A percentile compares a stretch with the other conserved stretches of the same genome.
Conservation (phyloP, 305 asterid species). For the Fraxinus paxiana region DNA sequence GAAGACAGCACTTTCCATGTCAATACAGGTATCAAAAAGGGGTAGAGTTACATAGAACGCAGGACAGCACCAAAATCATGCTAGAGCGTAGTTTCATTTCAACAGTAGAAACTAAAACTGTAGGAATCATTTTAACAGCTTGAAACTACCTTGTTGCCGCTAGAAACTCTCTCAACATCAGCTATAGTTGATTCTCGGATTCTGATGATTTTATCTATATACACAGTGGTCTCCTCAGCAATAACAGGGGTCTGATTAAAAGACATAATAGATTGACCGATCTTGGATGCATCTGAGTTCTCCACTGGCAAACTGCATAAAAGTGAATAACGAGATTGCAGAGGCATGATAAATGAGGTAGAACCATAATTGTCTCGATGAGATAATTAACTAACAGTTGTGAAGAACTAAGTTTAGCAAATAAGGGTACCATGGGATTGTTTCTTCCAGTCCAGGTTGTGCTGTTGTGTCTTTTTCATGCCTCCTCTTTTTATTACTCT, state of each 20-base stretch:
- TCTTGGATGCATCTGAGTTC: conserved; percentile 31
- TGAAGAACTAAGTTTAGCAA: conserved; percentile 2
- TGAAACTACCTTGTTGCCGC: conserved; percentile 44
- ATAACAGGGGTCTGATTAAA: conserved; percentile 33
- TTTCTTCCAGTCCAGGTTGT: conserved; percentile 36
- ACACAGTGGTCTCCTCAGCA: conserved; percentile 56
- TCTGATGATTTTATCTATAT: conserved; percentile 64
- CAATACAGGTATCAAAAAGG: conserved; percentile 2
- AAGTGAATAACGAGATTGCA: conserved; percentile 8
- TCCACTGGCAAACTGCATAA: conserved; percentile 40
- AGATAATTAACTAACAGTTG: background rate
- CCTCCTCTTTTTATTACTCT: conserved; percentile 49
- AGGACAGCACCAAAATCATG: conserved; percentile 14
- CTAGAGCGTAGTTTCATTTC: conserved; percentile 10
- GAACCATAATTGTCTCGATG: background rate
- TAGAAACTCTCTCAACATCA: conserved; percentile 37
- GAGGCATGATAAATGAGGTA: background rate
- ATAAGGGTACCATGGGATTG: conserved; percentile 42
- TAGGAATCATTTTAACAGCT: background rate
- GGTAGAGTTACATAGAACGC: background rate
- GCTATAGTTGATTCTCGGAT: conserved; percentile 55
- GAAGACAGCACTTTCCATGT: background rate
- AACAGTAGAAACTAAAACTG: background rate
- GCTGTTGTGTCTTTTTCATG: conserved; percentile 40
- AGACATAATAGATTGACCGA: conserved; percentile 27